Percentiles rank a stretch among this genome's conserved stretches.
These are phyloP conservation scores for Batkoa obscura DNA, from an alignment of 371 early-diverging fungal genomes.

Conservation along the genomic window DNA sequence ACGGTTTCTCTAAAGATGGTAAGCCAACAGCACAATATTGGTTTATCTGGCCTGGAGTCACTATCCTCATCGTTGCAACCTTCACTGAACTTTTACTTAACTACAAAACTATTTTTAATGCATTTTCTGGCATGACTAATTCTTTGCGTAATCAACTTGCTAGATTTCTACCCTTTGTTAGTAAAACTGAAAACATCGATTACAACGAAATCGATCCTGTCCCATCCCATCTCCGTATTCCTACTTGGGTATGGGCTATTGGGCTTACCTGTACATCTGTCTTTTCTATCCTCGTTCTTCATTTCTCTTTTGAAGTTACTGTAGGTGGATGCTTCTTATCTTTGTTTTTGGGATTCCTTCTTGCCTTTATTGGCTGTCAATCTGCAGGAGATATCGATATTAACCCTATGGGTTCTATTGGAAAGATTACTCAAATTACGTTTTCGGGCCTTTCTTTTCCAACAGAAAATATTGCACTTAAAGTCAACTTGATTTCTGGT, in stretches of 20 bases:
- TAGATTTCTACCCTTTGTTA: background rate
- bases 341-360: conserved; percentile 37
- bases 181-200: background rate
- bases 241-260: conserved; percentile 30
- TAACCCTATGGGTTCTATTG: conserved; percentile 32
- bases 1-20: background rate
- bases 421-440: conserved; percentile 38
- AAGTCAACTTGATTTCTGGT: conserved; percentile 38
- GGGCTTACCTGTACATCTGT: conserved; percentile 33
- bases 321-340: conserved; percentile 32
- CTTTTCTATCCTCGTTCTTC: conserved; percentile 35
- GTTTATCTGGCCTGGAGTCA: conserved; percentile 54
- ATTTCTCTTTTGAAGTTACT: conserved; percentile 29
- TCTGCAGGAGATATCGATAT: conserved; percentile 44
- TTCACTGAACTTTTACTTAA: conserved; percentile 36
- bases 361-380: conserved; percentile 49
- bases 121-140: conserved; percentile 19
- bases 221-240: conserved; percentile 25
- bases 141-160: conserved; percentile 10
- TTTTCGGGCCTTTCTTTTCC: conserved; percentile 34
- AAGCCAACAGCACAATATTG: conserved; percentile 22
- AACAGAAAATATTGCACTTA: conserved; percentile 14
- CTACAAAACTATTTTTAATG: conserved; percentile 31
- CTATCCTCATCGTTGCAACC: conserved; percentile 40
- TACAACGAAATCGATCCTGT: conserved; percentile 17